phyloP scores from a whole-genome alignment of 495 filamentous ascomycete species.

The Penicillium waksmanii region DNA sequence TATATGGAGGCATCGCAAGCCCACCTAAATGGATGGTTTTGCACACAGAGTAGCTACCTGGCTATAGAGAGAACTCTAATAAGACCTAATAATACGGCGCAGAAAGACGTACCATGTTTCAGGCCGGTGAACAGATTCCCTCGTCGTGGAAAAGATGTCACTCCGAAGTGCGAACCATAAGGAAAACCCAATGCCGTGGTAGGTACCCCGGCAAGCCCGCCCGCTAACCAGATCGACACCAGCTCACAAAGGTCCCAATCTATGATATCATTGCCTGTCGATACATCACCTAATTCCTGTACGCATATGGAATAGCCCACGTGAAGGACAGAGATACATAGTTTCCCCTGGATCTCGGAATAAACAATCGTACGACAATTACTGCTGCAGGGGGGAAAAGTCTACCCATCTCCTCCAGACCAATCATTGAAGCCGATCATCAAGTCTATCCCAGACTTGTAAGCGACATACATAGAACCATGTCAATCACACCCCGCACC shows the following conservation, averaged over 20 bases:
- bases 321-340: conserved; percentile 1
- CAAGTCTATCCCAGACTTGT: not conserved
- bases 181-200: not conserved
- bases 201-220: not conserved
- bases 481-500: not conserved
- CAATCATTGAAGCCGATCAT: not conserved
- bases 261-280: not conserved
- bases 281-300: not conserved
- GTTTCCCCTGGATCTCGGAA: conserved; percentile 6
- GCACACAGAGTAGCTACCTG: too few relatives aligned
- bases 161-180: too few relatives aligned
- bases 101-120: too few relatives aligned
- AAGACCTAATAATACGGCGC: too few relatives aligned
- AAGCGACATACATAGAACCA: not conserved
- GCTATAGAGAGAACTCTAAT: too few relatives aligned
- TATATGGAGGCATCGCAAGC: not conserved
- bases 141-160: too few relatives aligned
- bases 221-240: not conserved
- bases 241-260: not conserved
- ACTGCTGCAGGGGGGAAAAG: conserved; percentile 2
- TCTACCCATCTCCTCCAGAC: not conserved
- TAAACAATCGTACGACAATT: conserved; percentile 1
- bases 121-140: too few relatives aligned
- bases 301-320: conserved; percentile 1
- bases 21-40: too few relatives aligned